Base-by-base conservation (phyloP, 345 rosid species). In the Eucalyptus tenuipes region DNA sequence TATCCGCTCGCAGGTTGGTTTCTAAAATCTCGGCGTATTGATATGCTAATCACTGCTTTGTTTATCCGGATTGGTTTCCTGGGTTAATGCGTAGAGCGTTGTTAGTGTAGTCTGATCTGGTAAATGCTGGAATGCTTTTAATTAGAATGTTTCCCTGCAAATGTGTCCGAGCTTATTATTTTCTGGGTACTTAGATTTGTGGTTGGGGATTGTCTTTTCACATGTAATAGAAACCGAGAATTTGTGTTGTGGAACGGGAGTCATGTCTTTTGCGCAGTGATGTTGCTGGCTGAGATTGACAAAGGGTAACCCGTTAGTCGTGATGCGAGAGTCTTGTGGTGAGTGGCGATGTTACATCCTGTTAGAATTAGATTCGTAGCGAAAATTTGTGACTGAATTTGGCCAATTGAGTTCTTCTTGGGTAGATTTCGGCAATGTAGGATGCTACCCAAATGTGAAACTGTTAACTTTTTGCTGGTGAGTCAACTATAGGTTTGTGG, bases 1-100 rank as follows among this genome's bases (percentile, higher is more conserved):
- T 90, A 22, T 89, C 93, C 64, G 91, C 95, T 49, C 92, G 94
- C 86, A 92, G 95, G 91, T 90, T 12, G 24, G 31, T 61, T 59
- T 44, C 88, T 86, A 2, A 7, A 22, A 7, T 86, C 17, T 44
- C 5, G 27, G n/a, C 44, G 31, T 13, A 14, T 86, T 10, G 79
- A 57, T 59, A 42, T 37, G 64, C 24, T 75, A 18, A 37, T 40
- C 4, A 2, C 45, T 37, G 82, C 82, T 75, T 75, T 37, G 47
- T 75, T 75, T 75, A 13, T 37, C 47, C 13, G 82, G 45, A 75
- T 5, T 33, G 44, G 80, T 68, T 33, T 68, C 44, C 22, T 31
- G 42, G 10, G 17, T 31, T 29, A 10, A 48, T 20, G 42, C 59
- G 11, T 40, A 48, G 59, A 29, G 40, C 11, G 59, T 52, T 3